Base-by-base conservation (phyloP, 2,329 filamentous ascomycete species). In the Fusarium dimerum region DNA sequence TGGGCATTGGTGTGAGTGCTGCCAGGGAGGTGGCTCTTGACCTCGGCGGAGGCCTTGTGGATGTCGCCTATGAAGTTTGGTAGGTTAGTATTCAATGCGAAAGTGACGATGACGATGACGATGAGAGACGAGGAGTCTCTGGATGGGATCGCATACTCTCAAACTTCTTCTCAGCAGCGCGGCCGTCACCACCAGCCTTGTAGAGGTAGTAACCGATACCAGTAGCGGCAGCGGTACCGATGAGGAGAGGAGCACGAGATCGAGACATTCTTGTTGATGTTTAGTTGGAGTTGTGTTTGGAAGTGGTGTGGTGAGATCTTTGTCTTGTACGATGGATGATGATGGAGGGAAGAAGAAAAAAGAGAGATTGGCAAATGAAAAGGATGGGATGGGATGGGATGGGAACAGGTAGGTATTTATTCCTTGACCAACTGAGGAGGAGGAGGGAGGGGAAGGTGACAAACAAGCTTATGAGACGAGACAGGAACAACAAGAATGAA, bases 141-240 rank as follows among this genome's bases (percentile, higher is more conserved):
- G 20, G 20, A 26, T n/a, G 7, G 18, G 20, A 36, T 47, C 15
- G 57, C 85, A 43, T 76, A 96, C 93, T 83, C 78, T 96, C 89
- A 62, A 89, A 82, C 72, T 94, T 80, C 79, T 93, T 89, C 81
- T 92, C 85, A n/a, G 92, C 93, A 45, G 82, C 85, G 73, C 88
- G 90, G 47, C 90, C 81, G 71, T 85, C 83, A 52, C 93, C 92
- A 56, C 93, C 93, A 15, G 92, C 88, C 47, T 76, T 80, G 80
- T 96, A 99, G 57, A 97, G 82, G 78, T 97, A 97, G 81, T 96
- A 97, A 41, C 89, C 91, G 52, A 86, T 77, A 59, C 85, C 88
- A 64, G 83, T 84, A 32, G 81, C 87, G 60, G 83, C 85, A 54
- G 79, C 82, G 61, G 85, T 73, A 64, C 86, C 88, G 64, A 87